Base-by-base conservation (phyloP, 139 green algal species). In the Parachlorella kessleri region DNA sequence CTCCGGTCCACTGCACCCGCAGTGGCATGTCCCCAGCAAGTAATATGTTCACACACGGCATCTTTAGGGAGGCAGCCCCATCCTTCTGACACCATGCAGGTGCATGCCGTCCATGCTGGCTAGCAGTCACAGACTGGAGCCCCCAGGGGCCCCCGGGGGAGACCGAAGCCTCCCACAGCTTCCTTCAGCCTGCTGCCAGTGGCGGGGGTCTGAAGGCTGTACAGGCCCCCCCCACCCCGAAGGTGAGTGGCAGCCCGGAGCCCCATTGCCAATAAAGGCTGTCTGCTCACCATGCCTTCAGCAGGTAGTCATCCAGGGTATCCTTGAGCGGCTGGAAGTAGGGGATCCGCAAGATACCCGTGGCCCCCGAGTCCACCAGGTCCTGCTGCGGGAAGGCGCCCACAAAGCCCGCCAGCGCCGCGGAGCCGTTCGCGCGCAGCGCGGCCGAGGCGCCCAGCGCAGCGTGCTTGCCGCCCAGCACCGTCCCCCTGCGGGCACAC, bases 301-400 rank as follows among this genome's bases (percentile, higher is more conserved):
- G 87, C 66, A 96, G 85, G 40, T 81, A 91, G 35, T 69, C 84
- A 3, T 96, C 92, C 59, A 96, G 80, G 0, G 85, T 94, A 41
- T 82, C 73, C 2, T 75, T 70, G 8, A 83, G 59, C 0, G 77
- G 69, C 23, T 72, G 64, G 8, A 81, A 48, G 68, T 68, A 82
- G 1, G 77, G 65, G 21, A 77, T 54, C 23, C 9, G 64, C 36
- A 82, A 54, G 30, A 76, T 3, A n/a, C 68, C 35, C 37, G 8
- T 66, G 37, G 68, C 35, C 14, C 76, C 66, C 42, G 8, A 66
- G 65, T 80, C 75, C 64, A 77, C 68, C 54, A 75, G 6, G 2
- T 40, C 21, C 0, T 75, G 64, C 1, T 4, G 21, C 5, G 83
- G 55, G 71, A 81, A 77, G 42, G 26, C 80, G 4, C 68, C 63